phyloP scores from a whole-genome alignment of 1,284 basidiomycete genomes.

The Tranzscheliella williamsii region DNA sequence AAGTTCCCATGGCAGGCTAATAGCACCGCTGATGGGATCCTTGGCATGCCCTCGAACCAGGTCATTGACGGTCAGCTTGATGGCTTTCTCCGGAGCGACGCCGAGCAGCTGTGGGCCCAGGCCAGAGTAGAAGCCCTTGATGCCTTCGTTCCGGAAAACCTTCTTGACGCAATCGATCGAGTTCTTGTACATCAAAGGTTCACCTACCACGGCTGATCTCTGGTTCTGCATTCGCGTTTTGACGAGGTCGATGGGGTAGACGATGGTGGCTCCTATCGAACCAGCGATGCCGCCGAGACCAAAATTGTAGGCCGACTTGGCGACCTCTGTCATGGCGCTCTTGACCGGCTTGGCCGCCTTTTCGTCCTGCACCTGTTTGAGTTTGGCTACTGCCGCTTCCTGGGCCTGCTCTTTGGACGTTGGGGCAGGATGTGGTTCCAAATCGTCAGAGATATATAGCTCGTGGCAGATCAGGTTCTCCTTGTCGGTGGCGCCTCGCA shows the following conservation, averaged over 20 bases:
- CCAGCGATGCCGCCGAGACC: conserved; percentile 88
- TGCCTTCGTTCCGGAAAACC: conserved; percentile 90
- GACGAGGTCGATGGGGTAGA: conserved; percentile 92
- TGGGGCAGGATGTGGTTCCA: conserved; percentile 37
- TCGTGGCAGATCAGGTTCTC: conserved; percentile 56
- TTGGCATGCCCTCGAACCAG: conserved; percentile 79
- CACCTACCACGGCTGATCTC: conserved; percentile 58
- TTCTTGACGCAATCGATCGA: conserved; percentile 82
- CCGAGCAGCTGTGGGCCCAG: conserved; percentile 93
- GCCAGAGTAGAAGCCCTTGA: conserved; percentile 92
- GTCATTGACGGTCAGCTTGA: conserved; percentile 93
- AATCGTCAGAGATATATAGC: conserved; percentile 51
- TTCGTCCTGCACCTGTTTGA: conserved; percentile 24
- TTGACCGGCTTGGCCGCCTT: conserved; percentile 31
- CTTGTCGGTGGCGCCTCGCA: conserved; percentile 36
- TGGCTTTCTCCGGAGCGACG: conserved; percentile 97
- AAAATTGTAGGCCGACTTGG: conserved; percentile 75
- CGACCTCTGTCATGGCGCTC: conserved; percentile 27
- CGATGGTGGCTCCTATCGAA: conserved; percentile 83
- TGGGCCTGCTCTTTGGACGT: conserved; percentile 6
- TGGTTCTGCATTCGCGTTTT: conserved; percentile 92
- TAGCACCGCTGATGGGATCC: conserved; percentile 92
- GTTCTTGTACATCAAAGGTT: conserved; percentile 60
- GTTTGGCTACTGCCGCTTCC: conserved; percentile 12
- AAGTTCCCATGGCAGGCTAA: conserved; percentile 83